Conservation (phyloP, 2,329 filamentous ascomycete genomes). For the Clathrospora elynae region DNA sequence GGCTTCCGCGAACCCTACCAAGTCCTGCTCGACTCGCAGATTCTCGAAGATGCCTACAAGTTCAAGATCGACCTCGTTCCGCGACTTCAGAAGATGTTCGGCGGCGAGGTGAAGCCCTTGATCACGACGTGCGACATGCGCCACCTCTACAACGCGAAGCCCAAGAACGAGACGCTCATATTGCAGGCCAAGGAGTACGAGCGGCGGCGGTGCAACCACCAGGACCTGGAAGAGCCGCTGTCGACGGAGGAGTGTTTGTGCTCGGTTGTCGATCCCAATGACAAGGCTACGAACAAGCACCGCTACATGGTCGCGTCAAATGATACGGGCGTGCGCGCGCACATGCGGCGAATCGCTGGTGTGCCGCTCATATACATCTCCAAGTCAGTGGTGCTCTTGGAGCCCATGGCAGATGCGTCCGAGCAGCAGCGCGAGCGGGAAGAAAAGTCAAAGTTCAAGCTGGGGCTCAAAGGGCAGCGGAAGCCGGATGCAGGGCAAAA, state of each 20-base stretch:
- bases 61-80: constrained; percentile 87
- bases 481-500: constrained; percentile 37
- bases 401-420: constrained; percentile 74
- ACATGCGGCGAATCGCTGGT: constrained; percentile 69
- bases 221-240: constrained; percentile 73
- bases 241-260: constrained; percentile 71
- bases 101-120: constrained; percentile 84
- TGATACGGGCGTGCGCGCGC: constrained; percentile 65
- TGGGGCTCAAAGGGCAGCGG: constrained; percentile 63
- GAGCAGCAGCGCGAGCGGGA: constrained; percentile 67
- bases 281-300: constrained; percentile 72
- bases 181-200: constrained; percentile 76
- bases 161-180: constrained; percentile 65
- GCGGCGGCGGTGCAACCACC: constrained; percentile 77
- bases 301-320: constrained; percentile 80
- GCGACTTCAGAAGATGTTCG: constrained; percentile 78
- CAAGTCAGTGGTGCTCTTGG: constrained; percentile 77
- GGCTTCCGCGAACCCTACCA: constrained; percentile 95
- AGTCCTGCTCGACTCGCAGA: constrained; percentile 74
- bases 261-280: constrained; percentile 79
- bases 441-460: constrained; percentile 75
- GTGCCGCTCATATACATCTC: constrained; percentile 80
- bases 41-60: constrained; percentile 77
- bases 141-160: constrained; percentile 70
- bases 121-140: constrained; percentile 82